These are phyloP conservation scores for Niebla homalea DNA, from an alignment of 495 filamentous ascomycete genomes.

Conservation along the genomic window DNA sequence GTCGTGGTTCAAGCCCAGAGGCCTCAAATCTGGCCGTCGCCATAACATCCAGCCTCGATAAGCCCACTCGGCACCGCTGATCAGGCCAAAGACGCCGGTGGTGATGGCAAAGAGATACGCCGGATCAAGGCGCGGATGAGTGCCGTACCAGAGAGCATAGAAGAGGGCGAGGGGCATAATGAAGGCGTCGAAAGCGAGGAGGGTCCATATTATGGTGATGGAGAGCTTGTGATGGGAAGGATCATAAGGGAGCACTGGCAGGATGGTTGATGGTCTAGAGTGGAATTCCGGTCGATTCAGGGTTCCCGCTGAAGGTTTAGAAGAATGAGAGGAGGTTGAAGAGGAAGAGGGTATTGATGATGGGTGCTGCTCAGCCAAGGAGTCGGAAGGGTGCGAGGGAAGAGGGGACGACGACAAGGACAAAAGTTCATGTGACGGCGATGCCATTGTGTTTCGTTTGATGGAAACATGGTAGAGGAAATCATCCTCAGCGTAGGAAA, in stretches of 20 bases:
- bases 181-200: constrained; percentile 41
- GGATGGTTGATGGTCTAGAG: background rate
- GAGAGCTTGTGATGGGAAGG: constrained; percentile 38
- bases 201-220: constrained; percentile 44
- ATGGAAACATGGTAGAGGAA: too few relatives aligned
- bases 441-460: too few relatives aligned
- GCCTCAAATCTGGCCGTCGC: constrained; percentile 12
- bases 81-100: constrained; percentile 40
- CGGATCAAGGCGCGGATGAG: constrained; percentile 15
- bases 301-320: constrained; percentile 10
- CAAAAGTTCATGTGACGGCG: too few relatives aligned
- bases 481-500: too few relatives aligned
- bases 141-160: constrained; percentile 43
- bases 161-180: constrained; percentile 44
- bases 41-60: constrained; percentile 25
- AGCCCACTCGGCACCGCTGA: constrained; percentile 47
- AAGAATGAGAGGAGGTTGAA: constrained; percentile 10
- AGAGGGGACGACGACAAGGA: too few relatives aligned
- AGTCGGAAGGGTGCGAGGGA: too few relatives aligned
- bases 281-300: constrained; percentile 13
- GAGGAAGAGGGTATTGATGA: too few relatives aligned
- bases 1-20: background rate
- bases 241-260: constrained; percentile 42
- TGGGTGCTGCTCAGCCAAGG: too few relatives aligned
- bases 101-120: constrained; percentile 40